Conservation (phyloP, 2,329 filamentous ascomycete species). For the Pseudogymnoascus sp. region DNA sequence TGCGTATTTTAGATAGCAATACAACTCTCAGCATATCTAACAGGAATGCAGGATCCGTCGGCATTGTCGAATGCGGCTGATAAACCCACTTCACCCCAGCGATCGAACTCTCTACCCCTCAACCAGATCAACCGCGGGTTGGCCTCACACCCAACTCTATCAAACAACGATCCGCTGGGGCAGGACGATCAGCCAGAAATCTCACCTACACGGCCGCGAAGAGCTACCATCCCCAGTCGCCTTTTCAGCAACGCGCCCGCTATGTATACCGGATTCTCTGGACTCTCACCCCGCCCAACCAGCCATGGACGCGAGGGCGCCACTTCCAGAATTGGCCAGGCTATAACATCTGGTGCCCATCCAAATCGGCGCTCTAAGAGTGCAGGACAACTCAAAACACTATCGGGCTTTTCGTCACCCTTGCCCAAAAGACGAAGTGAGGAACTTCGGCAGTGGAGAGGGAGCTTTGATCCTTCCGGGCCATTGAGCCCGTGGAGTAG, state of each 20-base stretch:
- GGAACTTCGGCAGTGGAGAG: conserved; percentile 56
- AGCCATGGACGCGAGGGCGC: conserved; percentile 43
- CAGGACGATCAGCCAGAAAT: conserved; percentile 34
- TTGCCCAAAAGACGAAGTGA: conserved; percentile 46
- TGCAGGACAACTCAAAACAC: conserved; percentile 42
- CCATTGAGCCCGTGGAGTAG: conserved; percentile 27
- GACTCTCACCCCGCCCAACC: conserved; percentile 53
- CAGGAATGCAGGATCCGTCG: conserved; percentile 32
- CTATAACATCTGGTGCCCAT: conserved; percentile 48
- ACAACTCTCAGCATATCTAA: conserved; percentile 13
- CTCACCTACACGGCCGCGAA: conserved; percentile 30
- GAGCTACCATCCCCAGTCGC: conserved; percentile 36
- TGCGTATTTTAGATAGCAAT: conserved; percentile 30
- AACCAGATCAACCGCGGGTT: conserved; percentile 52
- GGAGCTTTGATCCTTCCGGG: conserved; percentile 46
- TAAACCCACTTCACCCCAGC: conserved; percentile 36
- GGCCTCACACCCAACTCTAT: conserved; percentile 52
- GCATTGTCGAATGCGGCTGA: conserved; percentile 30
- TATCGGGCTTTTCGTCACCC: background rate
- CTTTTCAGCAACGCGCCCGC: conserved; percentile 22
- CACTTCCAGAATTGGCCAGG: conserved; percentile 44
- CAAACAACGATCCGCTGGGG: conserved; percentile 45
- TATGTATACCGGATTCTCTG: conserved; percentile 37
- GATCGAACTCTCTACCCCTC: conserved; percentile 50
- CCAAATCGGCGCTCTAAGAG: conserved; percentile 50